Evolutionary conservation across 73 alveolate species (phyloP).

Genomic region (Paramecium sonneborni): DNA sequence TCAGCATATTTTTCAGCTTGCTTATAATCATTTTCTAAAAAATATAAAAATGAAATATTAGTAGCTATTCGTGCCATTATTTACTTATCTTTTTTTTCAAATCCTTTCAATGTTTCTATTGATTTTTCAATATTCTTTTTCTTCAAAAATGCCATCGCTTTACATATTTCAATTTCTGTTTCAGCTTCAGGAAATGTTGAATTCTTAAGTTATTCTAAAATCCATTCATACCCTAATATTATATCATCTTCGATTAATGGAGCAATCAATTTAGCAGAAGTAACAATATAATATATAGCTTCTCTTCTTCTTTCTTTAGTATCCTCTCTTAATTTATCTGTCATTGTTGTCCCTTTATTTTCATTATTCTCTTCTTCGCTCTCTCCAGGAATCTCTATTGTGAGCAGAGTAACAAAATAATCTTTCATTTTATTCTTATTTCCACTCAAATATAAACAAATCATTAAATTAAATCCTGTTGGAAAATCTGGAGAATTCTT

Average conservation of each 20-base stretch:
- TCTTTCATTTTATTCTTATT: slow-evolving; percentile 85
- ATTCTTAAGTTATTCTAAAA: slow-evolving; percentile 90
- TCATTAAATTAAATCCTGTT: slow-evolving; percentile 89
- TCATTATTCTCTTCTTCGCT: slow-evolving; percentile 87
- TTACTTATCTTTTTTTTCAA: slow-evolving; percentile 97
- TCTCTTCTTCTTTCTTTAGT: slow-evolving; percentile 92
- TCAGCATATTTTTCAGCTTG: slow-evolving; percentile 99
- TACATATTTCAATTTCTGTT: slow-evolving; percentile 95
- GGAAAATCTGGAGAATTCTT: slow-evolving; percentile 82
- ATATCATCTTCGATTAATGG: slow-evolving; percentile 94
- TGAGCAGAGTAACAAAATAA: slow-evolving; percentile 79
- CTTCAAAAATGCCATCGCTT: slow-evolving; percentile 94
- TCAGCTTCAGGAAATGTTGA: slow-evolving; percentile 94
- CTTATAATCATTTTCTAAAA: slow-evolving; percentile 96
- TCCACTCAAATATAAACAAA: slow-evolving; percentile 94
- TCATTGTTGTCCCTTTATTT: slow-evolving; percentile 67
- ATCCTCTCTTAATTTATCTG: slow-evolving; percentile 95
- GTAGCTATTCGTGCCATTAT: slow-evolving; percentile 99
- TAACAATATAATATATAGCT: slow-evolving; percentile 78
- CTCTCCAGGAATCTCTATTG: slow-evolving; percentile 95
- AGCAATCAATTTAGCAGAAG: slow-evolving; percentile 94
- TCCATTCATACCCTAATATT: slow-evolving; percentile 89
- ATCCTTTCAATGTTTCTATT: slow-evolving; percentile 94
- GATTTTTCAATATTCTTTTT: slow-evolving; percentile 96
- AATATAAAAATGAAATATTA: slow-evolving; percentile 95